Percentiles rank a stretch among this genome's conserved stretches.
phyloP scores from a whole-genome alignment of 352 stramenopile genomes.

The Phytophthora ramorum region DNA sequence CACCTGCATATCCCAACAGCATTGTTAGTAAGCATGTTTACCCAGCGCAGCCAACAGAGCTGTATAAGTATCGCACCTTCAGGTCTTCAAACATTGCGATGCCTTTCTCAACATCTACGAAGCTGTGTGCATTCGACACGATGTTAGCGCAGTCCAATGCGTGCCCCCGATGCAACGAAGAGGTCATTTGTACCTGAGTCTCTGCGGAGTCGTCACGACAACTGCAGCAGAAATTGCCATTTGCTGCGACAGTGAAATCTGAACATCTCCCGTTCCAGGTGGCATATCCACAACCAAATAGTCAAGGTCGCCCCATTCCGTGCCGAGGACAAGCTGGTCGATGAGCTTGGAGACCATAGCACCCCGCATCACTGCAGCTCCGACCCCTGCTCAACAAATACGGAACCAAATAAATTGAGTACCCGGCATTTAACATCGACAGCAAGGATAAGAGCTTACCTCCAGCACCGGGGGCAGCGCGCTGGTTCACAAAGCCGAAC shows the following conservation, averaged over 20 bases:
- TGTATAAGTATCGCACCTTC: conserved; percentile 59
- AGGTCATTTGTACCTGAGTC: conserved; percentile 74
- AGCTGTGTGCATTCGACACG: conserved; percentile 55
- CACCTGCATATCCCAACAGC: conserved; percentile 64
- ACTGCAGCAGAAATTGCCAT: conserved; percentile 98
- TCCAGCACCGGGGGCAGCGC: conserved; percentile 77
- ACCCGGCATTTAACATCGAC: neutral
- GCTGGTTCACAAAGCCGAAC: conserved; percentile 93
- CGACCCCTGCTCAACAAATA: conserved; percentile 48
- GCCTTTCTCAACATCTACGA: conserved; percentile 99
- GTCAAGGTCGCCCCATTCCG: conserved; percentile 99
- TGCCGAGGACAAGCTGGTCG: conserved; percentile 96
- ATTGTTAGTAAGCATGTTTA: conserved; percentile 7
- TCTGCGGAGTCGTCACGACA: conserved; percentile 99
- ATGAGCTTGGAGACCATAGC: conserved; percentile 99
- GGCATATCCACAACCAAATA: conserved; percentile 99
- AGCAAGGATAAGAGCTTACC: conserved; percentile 28
- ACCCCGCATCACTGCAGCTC: conserved; percentile 95
- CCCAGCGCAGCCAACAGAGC: neutral
- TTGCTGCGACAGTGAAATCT: conserved; percentile 98
- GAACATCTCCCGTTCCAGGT: conserved; percentile 99
- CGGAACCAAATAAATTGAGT: conserved; percentile 2
- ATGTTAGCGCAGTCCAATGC: conserved; percentile 5
- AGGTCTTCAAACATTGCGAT: conserved; percentile 99
- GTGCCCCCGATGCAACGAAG: neutral